phyloP scores from a whole-genome alignment of 208 protist genomes.

The Trypanosoma theileri region DNA sequence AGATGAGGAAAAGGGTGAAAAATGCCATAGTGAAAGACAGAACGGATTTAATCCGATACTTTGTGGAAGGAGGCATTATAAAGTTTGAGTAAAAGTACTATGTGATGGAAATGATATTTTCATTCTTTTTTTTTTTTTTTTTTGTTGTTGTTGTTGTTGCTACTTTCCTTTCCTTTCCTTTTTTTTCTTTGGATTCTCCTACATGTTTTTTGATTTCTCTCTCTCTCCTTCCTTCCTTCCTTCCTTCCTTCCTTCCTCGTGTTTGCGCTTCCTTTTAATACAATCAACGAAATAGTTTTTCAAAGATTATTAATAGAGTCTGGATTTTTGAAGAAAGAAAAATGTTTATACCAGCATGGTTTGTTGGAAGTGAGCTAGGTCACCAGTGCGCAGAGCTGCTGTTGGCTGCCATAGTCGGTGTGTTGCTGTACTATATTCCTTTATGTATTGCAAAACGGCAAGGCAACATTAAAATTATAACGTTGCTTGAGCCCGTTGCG shows the following conservation, averaged over 20 bases:
- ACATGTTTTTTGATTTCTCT: no score
- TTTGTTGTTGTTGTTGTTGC: no score
- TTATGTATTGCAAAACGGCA: conserved; percentile 2
- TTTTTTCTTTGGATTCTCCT: no score
- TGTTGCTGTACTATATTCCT: conserved; percentile 16
- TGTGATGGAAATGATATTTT: neutral
- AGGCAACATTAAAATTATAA: neutral
- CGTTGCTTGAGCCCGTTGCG: conserved; percentile 7
- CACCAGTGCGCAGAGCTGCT: conserved; percentile 16
- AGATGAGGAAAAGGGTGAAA: neutral
- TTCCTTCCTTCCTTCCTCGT: no score
- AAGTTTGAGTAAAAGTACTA: neutral
- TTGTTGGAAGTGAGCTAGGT: neutral
- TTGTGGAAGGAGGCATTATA: conserved; percentile 11
- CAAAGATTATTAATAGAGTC: no score
- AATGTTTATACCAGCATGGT: conserved; percentile 4
- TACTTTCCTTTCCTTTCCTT: no score
- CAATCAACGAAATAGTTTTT: no score
- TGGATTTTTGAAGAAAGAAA: neutral
- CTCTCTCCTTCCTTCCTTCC: no score
- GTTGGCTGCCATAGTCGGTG: conserved; percentile 5
- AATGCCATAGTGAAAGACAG: neutral
- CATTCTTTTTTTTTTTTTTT: neutral
- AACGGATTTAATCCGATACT: neutral
- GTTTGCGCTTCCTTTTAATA: no score